Percentiles rank a stretch among this genome's conserved stretches.
These are phyloP conservation scores for Syncephalastrum monosporum DNA, from an alignment of 371 early-diverging fungal genomes.

Conservation along the genomic window DNA sequence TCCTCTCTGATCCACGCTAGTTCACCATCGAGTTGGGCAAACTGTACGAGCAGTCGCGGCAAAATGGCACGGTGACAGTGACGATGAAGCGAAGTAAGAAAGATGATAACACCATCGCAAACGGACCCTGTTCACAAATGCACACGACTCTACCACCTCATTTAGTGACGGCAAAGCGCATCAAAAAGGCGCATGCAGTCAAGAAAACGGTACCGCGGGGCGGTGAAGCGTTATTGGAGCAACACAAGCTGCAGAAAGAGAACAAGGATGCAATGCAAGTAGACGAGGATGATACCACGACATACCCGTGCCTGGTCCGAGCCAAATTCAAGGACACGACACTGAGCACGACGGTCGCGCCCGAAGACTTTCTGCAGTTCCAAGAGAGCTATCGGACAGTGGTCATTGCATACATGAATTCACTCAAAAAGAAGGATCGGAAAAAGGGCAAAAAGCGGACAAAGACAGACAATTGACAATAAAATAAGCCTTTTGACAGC, in stretches of 20 bases:
- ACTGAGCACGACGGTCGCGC: constrained; percentile 45
- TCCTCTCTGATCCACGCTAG: constrained; percentile 14
- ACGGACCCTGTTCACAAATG: background rate
- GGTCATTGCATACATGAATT: constrained; percentile 50
- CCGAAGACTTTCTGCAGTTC: constrained; percentile 38
- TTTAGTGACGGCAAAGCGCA: constrained; percentile 36
- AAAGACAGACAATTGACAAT: constrained; percentile 6
- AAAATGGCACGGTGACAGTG: constrained; percentile 41
- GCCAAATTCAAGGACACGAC: constrained; percentile 38
- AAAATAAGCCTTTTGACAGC: too few relatives aligned
- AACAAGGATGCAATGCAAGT: constrained; percentile 4
- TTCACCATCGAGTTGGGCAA: constrained; percentile 49
- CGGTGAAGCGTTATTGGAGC: constrained; percentile 22
- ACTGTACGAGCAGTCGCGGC: constrained; percentile 39
- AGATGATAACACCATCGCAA: constrained; percentile 3
- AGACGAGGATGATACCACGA: constrained; percentile 16
- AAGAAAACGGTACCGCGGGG: constrained; percentile 39
- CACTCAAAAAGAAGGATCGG: constrained; percentile 49
- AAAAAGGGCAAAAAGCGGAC: constrained; percentile 38
- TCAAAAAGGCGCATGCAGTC: constrained; percentile 23
- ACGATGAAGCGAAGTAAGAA: constrained; percentile 53
- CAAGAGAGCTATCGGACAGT: constrained; percentile 44
- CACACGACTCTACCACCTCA: too few relatives aligned
- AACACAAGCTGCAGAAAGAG: too few relatives aligned
- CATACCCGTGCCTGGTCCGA: constrained; percentile 41